Evolutionary conservation across 1,139 yeast species (phyloP).

Genomic region (Nematodospora anomalae): DNA sequence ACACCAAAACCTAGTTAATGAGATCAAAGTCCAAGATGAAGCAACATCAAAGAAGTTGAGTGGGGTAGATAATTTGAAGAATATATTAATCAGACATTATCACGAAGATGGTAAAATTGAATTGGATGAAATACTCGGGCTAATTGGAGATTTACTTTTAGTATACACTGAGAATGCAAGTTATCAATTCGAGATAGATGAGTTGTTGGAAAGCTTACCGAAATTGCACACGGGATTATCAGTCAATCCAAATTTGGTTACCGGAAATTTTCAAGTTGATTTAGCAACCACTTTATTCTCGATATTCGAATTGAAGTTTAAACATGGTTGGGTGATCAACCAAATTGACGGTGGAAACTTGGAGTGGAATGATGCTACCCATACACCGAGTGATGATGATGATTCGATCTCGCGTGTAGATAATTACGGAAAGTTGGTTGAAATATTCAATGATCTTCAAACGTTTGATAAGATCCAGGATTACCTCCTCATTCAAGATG

Average conservation of each 20-base stretch:
- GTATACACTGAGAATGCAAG: conserved; percentile 19
- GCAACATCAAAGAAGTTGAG: conserved; percentile 9
- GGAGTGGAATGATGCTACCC: conserved; percentile 13
- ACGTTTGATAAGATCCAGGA: conserved; percentile 51
- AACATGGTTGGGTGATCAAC: conserved; percentile 54
- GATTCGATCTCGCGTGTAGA: conserved; percentile 16
- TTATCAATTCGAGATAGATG: conserved; percentile 26
- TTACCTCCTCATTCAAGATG: conserved; percentile 25
- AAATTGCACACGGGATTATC: conserved; percentile 68
- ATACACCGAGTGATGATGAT: neutral
- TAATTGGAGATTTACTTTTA: conserved; percentile 46
- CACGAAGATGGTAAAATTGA: conserved; percentile 23
- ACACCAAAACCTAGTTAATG: conserved; percentile 1
- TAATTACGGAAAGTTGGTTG: conserved; percentile 21
- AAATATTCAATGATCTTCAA: conserved; percentile 27
- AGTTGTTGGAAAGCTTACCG: conserved; percentile 56
- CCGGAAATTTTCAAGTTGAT: conserved; percentile 58
- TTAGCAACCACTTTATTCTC: conserved; percentile 37
- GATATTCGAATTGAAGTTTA: conserved; percentile 40
- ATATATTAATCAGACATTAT: conserved; percentile 22
- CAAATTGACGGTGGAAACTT: conserved; percentile 20
- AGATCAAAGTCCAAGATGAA: neutral
- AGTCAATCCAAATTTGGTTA: conserved; percentile 65
- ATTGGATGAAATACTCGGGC: conserved; percentile 37
- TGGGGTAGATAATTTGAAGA: conserved; percentile 24